These are phyloP conservation scores for Auricularia heimuer DNA, from an alignment of 768 basidiomycete species.

Conservation along the genomic window DNA sequence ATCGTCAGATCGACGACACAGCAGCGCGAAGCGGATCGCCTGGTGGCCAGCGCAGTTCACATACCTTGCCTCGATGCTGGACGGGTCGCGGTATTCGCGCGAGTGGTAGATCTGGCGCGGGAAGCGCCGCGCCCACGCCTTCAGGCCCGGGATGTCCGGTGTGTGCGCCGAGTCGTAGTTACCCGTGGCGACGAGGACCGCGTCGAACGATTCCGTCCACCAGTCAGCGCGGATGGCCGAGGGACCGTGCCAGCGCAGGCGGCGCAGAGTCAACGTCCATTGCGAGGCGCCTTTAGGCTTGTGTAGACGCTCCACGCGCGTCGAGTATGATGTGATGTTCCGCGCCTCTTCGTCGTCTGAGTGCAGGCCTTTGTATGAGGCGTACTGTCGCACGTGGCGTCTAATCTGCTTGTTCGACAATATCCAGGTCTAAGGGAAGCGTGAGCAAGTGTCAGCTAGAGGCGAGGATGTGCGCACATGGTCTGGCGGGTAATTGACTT, in stretches of 20 bases:
- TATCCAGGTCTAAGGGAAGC: neutral
- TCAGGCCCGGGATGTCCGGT: constrained; percentile 22
- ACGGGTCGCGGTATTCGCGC: constrained; percentile 23
- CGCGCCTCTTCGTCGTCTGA: neutral
- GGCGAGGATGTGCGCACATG: neutral
- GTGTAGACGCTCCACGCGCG: neutral
- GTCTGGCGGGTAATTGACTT: neutral
- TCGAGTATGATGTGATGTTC: neutral
- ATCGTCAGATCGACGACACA: constrained; percentile 10
- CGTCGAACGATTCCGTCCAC: constrained; percentile 26
- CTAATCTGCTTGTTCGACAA: neutral
- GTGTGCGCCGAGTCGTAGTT: constrained; percentile 25
- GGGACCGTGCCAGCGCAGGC: neutral
- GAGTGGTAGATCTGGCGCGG: constrained; percentile 19
- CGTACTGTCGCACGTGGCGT: neutral
- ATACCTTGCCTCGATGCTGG: constrained; percentile 22
- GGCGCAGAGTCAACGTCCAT: constrained; percentile 6
- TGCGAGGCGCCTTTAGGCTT: neutral
- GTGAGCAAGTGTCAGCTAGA: neutral
- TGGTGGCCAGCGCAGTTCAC: neutral
- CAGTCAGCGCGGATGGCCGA: constrained; percentile 7
- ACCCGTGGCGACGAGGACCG: constrained; percentile 24
- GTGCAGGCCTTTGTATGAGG: neutral
- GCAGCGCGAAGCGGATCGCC: neutral
- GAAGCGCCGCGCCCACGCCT: constrained; percentile 19